phyloP scores from a whole-genome alignment of 306 rosid species.

The Cotoneaster glaucophyllus region DNA sequence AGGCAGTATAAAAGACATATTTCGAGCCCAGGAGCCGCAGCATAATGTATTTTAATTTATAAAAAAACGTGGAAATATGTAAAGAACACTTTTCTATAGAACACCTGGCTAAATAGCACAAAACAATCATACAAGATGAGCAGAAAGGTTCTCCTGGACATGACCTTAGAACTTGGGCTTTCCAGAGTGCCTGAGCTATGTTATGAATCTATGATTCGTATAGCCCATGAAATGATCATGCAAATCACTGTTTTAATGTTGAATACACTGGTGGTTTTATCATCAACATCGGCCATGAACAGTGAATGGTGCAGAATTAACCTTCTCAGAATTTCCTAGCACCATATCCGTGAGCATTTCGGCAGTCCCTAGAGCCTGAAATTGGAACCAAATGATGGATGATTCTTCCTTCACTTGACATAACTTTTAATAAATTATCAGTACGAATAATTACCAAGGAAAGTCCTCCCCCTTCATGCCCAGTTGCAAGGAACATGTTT shows the following conservation, averaged over 20 bases:
- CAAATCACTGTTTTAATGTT: not conserved
- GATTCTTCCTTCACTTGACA: not conserved
- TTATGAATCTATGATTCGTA: not conserved
- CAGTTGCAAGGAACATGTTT: slow-evolving; percentile 81
- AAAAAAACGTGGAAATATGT: not conserved
- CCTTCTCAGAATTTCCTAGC: slow-evolving; percentile 47
- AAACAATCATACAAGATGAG: not conserved
- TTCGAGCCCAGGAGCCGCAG: not conserved
- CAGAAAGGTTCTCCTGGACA: not conserved
- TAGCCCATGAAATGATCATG: not conserved
- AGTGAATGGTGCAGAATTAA: slow-evolving; percentile 43
- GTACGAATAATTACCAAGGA: slow-evolving; percentile 48
- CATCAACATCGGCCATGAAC: slow-evolving; percentile 42
- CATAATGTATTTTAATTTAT: not conserved
- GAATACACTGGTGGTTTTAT: not conserved
- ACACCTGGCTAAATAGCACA: not conserved
- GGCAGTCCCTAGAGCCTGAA: slow-evolving; percentile 86
- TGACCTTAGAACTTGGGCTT: not conserved
- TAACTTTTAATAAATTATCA: slow-evolving; percentile 1
- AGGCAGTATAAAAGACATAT: not conserved
- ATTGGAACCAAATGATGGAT: slow-evolving; percentile 18
- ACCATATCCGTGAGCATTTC: slow-evolving; percentile 72
- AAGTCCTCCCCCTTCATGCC: slow-evolving; percentile 93
- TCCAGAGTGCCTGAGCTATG: not conserved
- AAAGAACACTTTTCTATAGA: not conserved